A percentile compares a stretch with the other conserved stretches of the same genome.
phyloP scores from a whole-genome alignment of 2,329 filamentous ascomycete genomes.

The Penicillium sp. region DNA sequence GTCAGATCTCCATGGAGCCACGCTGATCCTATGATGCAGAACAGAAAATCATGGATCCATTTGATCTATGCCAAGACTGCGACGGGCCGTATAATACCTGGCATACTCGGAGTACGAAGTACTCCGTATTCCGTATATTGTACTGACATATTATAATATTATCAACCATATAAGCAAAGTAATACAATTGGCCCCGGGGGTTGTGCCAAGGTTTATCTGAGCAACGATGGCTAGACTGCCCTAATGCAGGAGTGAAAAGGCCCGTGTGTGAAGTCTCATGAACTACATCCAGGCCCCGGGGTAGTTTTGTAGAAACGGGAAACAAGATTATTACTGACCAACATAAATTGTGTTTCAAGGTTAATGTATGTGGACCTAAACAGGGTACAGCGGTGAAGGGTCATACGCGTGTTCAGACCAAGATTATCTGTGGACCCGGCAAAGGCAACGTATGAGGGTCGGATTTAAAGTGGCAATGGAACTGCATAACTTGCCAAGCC shows the following conservation, averaged over 20 bases:
- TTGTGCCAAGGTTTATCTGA: background rate
- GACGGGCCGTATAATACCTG: background rate
- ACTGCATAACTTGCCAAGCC: background rate
- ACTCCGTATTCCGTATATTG: background rate
- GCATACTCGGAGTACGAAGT: background rate
- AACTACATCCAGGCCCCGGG: background rate
- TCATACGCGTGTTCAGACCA: background rate
- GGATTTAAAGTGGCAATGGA: background rate
- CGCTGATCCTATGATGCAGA: slow-evolving; percentile 2
- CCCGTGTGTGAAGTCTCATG: background rate
- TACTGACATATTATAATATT: background rate
- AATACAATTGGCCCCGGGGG: background rate
- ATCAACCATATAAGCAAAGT: background rate
- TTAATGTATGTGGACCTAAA: background rate
- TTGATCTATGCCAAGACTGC: slow-evolving; percentile 4
- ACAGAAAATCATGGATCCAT: background rate
- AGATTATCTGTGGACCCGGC: background rate
- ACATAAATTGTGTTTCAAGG: no score
- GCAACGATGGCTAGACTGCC: background rate
- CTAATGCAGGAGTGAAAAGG: slow-evolving; percentile 2
- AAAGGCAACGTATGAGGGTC: background rate
- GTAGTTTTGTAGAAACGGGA: background rate
- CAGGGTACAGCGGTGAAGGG: background rate
- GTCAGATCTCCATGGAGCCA: slow-evolving; percentile 2
- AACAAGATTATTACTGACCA: background rate